A percentile compares a stretch with the other conserved stretches of the same genome.
Evolutionary conservation across 2,329 filamentous ascomycete species (phyloP).

Genomic region (Tolypocladium album): DNA sequence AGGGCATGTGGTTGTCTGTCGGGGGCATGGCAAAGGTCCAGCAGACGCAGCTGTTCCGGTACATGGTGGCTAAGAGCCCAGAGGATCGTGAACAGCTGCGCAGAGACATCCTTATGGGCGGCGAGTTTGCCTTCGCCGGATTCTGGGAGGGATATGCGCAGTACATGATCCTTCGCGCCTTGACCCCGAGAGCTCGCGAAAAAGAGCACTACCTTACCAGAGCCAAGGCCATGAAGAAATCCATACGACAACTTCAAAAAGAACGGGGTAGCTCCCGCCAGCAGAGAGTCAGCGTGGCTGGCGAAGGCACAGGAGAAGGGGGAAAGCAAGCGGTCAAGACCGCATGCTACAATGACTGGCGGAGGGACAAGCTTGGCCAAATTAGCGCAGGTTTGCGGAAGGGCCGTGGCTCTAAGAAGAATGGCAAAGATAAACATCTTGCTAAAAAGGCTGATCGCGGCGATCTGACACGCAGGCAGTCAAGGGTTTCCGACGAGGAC

Average conservation of each 20-base stretch:
- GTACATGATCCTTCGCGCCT: not conserved
- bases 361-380: not conserved
- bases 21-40: not conserved
- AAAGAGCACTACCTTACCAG: not conserved
- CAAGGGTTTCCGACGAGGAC: not conserved
- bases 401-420: too few species aligned
- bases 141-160: not conserved
- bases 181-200: not conserved
- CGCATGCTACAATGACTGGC: not conserved
- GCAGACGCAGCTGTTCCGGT: not conserved
- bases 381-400: not conserved
- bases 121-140: not conserved
- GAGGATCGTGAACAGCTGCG: not conserved
- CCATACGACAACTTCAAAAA: not conserved
- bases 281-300: not conserved
- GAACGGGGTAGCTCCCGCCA: not conserved
- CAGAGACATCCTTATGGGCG: not conserved
- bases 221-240: not conserved
- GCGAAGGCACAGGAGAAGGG: not conserved
- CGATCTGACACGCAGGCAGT: not conserved
- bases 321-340: not conserved
- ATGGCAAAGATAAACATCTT: not conserved
- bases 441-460: not conserved
- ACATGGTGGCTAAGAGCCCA: not conserved
- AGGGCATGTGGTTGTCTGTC: not conserved